phyloP scores from a whole-genome alignment of 805 yeast genomes.

The Starmera dryadoides region DNA sequence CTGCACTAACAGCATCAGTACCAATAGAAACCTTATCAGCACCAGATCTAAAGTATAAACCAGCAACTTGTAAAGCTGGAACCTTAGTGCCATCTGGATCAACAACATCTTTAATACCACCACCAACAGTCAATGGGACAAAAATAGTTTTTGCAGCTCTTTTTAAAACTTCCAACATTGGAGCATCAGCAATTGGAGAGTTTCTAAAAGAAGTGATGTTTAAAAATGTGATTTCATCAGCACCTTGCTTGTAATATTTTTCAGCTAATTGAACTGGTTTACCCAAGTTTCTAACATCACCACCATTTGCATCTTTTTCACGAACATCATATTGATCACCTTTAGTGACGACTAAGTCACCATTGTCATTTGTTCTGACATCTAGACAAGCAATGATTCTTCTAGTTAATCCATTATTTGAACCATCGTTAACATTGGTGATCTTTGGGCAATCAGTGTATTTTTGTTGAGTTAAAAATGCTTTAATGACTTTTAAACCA shows the following conservation, averaged over 20 bases:
- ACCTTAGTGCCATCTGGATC: slow-evolving; percentile 78
- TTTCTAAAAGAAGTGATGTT: slow-evolving; percentile 95
- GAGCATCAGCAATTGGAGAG: slow-evolving; percentile 87
- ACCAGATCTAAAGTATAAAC: slow-evolving; percentile 88
- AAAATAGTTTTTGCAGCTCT: slow-evolving; percentile 83
- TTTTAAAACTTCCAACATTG: slow-evolving; percentile 87
- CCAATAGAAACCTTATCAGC: slow-evolving; percentile 98
- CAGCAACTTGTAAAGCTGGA: slow-evolving; percentile 87
- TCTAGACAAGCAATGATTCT: slow-evolving; percentile 95
- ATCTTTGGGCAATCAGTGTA: slow-evolving; percentile 12
- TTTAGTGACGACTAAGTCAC: slow-evolving; percentile 95
- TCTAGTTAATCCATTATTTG: slow-evolving; percentile 66
- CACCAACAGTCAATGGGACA: slow-evolving; percentile 97
- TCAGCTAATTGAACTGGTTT: slow-evolving; percentile 95
- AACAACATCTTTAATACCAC: slow-evolving; percentile 87
- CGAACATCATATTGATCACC: slow-evolving; percentile 99
- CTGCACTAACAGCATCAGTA: slow-evolving; percentile 92
- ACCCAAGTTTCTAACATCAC: slow-evolving; percentile 83
- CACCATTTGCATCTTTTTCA: slow-evolving; percentile 50
- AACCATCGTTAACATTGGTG: slow-evolving; percentile 24
- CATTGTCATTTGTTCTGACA: slow-evolving; percentile 90
- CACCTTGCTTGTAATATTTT: slow-evolving; percentile 87
- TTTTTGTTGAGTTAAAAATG: slow-evolving; percentile 47
- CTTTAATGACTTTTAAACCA: slow-evolving; percentile 69
- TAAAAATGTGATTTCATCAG: slow-evolving; percentile 92